Evolutionary conservation across 805 yeast species (phyloP).

Genomic region (Pichia paraexigua): DNA sequence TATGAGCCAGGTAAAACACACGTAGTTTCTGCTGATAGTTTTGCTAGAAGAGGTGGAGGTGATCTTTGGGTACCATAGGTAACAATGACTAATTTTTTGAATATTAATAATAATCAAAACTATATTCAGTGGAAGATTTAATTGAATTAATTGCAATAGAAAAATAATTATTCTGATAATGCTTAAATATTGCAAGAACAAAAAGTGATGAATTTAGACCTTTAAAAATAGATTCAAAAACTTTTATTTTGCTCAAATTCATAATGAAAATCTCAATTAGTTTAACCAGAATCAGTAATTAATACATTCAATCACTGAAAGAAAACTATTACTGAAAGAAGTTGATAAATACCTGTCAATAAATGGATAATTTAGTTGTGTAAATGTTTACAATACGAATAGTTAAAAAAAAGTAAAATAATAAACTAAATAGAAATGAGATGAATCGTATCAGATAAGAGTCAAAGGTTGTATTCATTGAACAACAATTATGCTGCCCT

Average conservation of each 20-base stretch:
- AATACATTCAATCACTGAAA: background rate
- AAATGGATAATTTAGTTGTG: background rate
- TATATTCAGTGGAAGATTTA: background rate
- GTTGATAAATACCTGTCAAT: background rate
- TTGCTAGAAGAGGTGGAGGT: slow-evolving; percentile 57
- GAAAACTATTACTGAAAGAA: too few species aligned
- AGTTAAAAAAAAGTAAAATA: background rate
- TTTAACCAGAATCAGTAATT: background rate
- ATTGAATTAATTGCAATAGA: background rate
- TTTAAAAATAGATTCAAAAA: too few species aligned
- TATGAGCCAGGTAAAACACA: background rate
- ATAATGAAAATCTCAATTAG: background rate
- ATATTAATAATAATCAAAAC: background rate
- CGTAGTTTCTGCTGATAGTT: slow-evolving; percentile 28
- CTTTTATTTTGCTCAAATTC: background rate
- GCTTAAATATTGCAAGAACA: background rate
- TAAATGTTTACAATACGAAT: background rate
- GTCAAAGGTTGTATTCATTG: slow-evolving; percentile 77
- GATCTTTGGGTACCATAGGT: slow-evolving; percentile 47
- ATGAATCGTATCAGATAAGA: slow-evolving; percentile 43
- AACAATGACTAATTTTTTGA: background rate
- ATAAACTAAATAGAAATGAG: background rate
- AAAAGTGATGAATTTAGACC: background rate
- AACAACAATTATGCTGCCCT: slow-evolving; percentile 49
- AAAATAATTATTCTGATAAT: background rate